Conservation (phyloP, 1,139 yeast species). For the Arxiozyma heterogenica region DNA sequence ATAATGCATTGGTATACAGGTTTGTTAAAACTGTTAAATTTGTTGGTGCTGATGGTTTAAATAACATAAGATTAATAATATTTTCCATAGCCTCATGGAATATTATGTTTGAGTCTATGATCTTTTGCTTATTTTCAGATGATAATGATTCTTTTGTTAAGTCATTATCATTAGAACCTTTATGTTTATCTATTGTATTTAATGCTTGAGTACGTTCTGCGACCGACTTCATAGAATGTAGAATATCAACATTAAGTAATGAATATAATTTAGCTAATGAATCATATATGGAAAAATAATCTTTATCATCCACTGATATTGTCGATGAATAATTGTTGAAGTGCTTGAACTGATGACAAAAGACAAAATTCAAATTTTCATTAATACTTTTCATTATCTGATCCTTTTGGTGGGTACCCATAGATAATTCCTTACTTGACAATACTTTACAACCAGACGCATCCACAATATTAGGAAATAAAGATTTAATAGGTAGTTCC, state of each 20-base stretch:
- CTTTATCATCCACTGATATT: conserved; percentile 5
- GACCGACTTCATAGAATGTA: not conserved
- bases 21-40: conserved; percentile 7
- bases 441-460: conserved; percentile 41
- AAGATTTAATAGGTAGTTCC: conserved; percentile 32
- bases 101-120: conserved; percentile 25
- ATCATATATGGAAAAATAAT: conserved; percentile 46
- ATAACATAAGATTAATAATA: conserved; percentile 36
- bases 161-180: not conserved
- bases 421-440: conserved; percentile 23
- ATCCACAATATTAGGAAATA: conserved; percentile 40
- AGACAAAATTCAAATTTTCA: conserved; percentile 23
- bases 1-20: conserved; percentile 8
- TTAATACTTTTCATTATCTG: conserved; percentile 31
- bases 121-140: not conserved
- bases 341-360: conserved; percentile 24
- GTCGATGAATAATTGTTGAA: conserved; percentile 13
- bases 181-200: not conserved
- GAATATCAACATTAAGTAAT: conserved; percentile 8
- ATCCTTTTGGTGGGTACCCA: conserved; percentile 29
- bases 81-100: conserved; percentile 34
- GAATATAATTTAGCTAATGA: conserved; percentile 36
- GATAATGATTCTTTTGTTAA: not conserved
- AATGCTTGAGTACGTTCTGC: not conserved
- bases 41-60: conserved; percentile 34